Percentiles rank a stretch among this genome's conserved stretches.
phyloP scores from a whole-genome alignment of 768 basidiomycete species.

The Mycena amicta region DNA sequence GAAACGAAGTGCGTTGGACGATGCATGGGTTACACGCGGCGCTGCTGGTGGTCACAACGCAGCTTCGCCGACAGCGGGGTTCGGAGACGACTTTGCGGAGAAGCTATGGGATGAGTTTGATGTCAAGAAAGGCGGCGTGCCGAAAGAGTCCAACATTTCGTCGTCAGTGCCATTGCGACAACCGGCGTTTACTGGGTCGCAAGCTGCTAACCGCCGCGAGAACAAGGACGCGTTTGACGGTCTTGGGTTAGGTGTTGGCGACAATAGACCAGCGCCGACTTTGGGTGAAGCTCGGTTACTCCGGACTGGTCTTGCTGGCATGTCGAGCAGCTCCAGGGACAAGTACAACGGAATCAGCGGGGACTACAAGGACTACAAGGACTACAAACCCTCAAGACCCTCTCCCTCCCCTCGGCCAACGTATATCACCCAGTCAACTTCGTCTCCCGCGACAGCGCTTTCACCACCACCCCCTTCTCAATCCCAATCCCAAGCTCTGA shows the following conservation, averaged over 20 bases:
- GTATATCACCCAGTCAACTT: conserved; percentile 3
- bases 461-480: conserved; percentile 21
- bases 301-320: conserved; percentile 68
- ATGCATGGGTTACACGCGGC: conserved; percentile 44
- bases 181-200: conserved; percentile 32
- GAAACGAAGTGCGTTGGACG: conserved; percentile 26
- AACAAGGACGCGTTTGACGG: conserved; percentile 82
- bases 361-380: conserved; percentile 37
- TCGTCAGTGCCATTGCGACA: conserved; percentile 24
- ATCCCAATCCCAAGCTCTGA: conserved; percentile 33
- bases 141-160: conserved; percentile 9
- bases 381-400: conserved; percentile 30
- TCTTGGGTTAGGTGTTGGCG: conserved; percentile 53
- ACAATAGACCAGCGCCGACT: conserved; percentile 58
- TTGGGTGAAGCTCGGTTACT: conserved; percentile 75
- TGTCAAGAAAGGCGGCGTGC: conserved; percentile 24
- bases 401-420: conserved; percentile 39
- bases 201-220: conserved; percentile 7
- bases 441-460: neutral
- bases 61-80: conserved; percentile 41
- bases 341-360: conserved; percentile 25
- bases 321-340: conserved; percentile 33
- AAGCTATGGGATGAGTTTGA: conserved; percentile 59
- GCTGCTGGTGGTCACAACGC: conserved; percentile 23
- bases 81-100: conserved; percentile 70